phyloP scores from a whole-genome alignment of 1,284 basidiomycete genomes.

The Athelia sp. region DNA sequence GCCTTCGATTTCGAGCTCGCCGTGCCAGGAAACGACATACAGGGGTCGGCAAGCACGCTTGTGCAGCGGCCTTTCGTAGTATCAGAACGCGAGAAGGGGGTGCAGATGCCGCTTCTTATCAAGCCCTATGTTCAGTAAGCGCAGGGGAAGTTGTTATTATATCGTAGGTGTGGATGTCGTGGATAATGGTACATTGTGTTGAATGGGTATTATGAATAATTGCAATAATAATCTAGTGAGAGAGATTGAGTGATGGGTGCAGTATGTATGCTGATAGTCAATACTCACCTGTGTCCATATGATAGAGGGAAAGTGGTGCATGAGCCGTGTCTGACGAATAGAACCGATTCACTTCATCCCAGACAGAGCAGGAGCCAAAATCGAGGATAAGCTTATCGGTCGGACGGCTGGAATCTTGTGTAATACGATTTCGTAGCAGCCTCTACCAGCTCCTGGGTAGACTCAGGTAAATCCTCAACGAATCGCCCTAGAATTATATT shows the following conservation, averaged over 20 bases:
- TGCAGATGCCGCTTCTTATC: conserved; percentile 5
- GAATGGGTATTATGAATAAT: too few relatives aligned
- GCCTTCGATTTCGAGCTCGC: conserved; percentile 25
- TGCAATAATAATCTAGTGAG: too few relatives aligned
- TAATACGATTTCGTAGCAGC: conserved; percentile 76
- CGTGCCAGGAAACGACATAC: conserved; percentile 13
- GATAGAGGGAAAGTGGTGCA: too few relatives aligned
- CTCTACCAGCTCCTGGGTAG: conserved; percentile 80
- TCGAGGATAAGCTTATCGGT: conserved; percentile 22
- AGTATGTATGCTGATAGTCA: too few relatives aligned
- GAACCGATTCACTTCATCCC: too few relatives aligned
- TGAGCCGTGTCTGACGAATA: too few relatives aligned
- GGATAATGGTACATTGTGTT: too few relatives aligned
- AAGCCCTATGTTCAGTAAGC: neutral
- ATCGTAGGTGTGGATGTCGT: too few relatives aligned
- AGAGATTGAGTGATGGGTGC: too few relatives aligned
- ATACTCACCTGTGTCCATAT: too few relatives aligned
- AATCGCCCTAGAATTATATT: conserved; percentile 57
- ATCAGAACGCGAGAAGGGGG: conserved; percentile 2
- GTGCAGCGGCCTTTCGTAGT: conserved; percentile 7
- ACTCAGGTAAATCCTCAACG: conserved; percentile 84
- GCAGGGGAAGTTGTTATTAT: too few relatives aligned
- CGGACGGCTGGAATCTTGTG: conserved; percentile 51
- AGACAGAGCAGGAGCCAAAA: too few relatives aligned
- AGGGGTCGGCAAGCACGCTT: conserved; percentile 1